Evolutionary conservation across 1,284 basidiomycete genomes (phyloP), one percentile per base, ranked within the genome.

Genomic region (Golubevia sp.): DNA sequence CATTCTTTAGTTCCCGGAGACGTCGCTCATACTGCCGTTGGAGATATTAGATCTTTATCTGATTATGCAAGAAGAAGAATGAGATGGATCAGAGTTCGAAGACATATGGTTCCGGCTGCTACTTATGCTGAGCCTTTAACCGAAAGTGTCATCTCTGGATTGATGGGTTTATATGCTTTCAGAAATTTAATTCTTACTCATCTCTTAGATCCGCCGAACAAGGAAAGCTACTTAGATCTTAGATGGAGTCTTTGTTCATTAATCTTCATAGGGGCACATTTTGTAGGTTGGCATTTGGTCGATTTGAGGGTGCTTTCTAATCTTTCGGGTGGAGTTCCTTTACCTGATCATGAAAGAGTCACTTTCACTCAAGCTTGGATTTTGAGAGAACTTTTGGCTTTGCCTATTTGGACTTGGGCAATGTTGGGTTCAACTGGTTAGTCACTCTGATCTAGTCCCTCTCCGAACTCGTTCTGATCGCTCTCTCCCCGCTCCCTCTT

Each of bases 41-140:
- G 80, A 24, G 80, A 80, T 52, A 78, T 83, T 50, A 68, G 73
- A 15, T 73, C 73, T n/a, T 57, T 83, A 20, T 56, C 62, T 20
- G 77, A 76, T 64, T 83, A 83, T 59, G 69, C 72, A 2, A 58
- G 63, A 26, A 67, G 80, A 26, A 63, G 80, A 13, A 78, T 81
- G 72, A 72, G 80, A n/a, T 83, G 80, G 80, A 83, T 83, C 27
- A 75, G 80, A 21, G 80, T 83, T 27, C 70, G 80, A 49, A 77
- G 74, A 34, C 71, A 73, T 69, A 83, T 83, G 79, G 70, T 75
- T 8, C 68, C 74, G 0, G 74, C 66, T 11, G 79, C 80, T 3
- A 83, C 80, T 2, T 56, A 71, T 51, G 56, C 76, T 44, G 80
- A 83, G 59, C 80, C 80, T 2, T 64, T 83, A 49, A 83, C 80